phyloP scores from a whole-genome alignment of 345 rosid species.

The Eucalyptus regnans region DNA sequence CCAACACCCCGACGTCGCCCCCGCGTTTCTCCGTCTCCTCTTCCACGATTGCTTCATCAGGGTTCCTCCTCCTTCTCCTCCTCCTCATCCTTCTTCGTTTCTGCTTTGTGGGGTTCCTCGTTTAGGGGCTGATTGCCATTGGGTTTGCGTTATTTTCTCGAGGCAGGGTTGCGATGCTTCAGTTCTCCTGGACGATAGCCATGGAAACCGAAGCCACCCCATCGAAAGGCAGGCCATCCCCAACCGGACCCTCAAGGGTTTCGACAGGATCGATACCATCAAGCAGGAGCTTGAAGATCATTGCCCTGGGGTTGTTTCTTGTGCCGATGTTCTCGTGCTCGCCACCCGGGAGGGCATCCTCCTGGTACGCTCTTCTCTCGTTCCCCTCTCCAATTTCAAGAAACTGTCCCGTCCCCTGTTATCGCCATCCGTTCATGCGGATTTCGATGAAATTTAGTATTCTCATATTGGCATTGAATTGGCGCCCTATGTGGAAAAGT shows the following conservation, averaged over 20 bases:
- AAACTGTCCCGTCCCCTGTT: background rate
- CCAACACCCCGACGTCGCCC: background rate
- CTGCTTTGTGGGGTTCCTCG: background rate
- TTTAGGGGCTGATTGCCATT: background rate
- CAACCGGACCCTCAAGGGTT: conserved; percentile 8
- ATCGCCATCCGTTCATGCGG: background rate
- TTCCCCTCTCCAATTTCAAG: background rate
- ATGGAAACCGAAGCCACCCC: conserved; percentile 11
- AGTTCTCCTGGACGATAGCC: conserved; percentile 16
- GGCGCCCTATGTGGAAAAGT: background rate
- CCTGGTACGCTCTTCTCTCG: conserved; percentile 1
- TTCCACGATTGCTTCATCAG: conserved; percentile 38
- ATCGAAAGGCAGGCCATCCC: conserved; percentile 17
- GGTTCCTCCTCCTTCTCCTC: background rate
- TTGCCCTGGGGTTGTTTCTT: conserved; percentile 26
- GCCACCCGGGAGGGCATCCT: conserved; percentile 22
- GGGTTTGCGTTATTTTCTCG: background rate
- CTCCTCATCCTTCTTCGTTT: background rate
- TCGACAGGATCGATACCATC: conserved; percentile 8
- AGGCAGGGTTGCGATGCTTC: conserved; percentile 43
- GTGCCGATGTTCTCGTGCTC: conserved; percentile 20
- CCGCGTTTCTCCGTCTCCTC: conserved; percentile 18
- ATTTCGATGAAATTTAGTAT: background rate
- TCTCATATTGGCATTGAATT: background rate
- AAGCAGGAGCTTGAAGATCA: conserved; percentile 13